Evolutionary conservation across 2,329 filamentous ascomycete species (phyloP).

Genomic region (Beauveria sp.): DNA sequence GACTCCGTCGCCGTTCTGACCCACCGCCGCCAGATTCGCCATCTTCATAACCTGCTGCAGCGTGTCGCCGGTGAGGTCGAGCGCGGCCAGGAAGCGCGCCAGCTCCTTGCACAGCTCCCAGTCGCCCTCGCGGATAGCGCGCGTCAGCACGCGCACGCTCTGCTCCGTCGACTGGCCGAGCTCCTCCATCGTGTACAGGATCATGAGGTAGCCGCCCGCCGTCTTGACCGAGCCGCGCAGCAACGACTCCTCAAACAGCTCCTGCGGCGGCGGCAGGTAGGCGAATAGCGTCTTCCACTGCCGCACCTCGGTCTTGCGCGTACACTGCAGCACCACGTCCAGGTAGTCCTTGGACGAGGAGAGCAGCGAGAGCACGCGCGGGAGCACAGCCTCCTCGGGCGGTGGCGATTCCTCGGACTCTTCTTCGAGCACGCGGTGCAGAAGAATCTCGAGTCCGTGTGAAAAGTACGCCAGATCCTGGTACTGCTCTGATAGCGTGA

Average conservation of each 20-base stretch:
- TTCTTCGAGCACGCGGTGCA: conserved; percentile 90
- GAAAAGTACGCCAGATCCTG: conserved; percentile 84
- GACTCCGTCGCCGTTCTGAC: neutral
- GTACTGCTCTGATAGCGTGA: conserved; percentile 77
- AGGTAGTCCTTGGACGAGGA: conserved; percentile 79
- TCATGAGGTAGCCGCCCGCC: conserved; percentile 90
- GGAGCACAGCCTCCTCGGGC: conserved; percentile 57
- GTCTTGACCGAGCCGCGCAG: conserved; percentile 83
- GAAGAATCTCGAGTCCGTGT: conserved; percentile 82
- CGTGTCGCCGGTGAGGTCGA: conserved; percentile 80
- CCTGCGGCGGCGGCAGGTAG: conserved; percentile 81
- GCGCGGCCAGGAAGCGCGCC: conserved; percentile 85
- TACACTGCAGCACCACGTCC: conserved; percentile 93
- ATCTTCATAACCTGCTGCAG: conserved; percentile 64
- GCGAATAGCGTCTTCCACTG: conserved; percentile 93
- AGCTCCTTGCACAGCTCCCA: conserved; percentile 96
- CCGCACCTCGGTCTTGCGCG: conserved; percentile 89
- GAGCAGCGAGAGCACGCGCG: conserved; percentile 54
- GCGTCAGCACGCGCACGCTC: conserved; percentile 69
- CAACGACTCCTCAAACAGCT: conserved; percentile 88
- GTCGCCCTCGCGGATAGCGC: conserved; percentile 77
- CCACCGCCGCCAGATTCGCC: conserved; percentile 34
- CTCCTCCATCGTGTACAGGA: conserved; percentile 77
- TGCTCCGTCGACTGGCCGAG: conserved; percentile 63
- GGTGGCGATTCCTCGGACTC: conserved; percentile 70